These are phyloP conservation scores for Onygenales sp. DNA, from an alignment of 2,329 filamentous ascomycete genomes.

Conservation along the genomic window DNA sequence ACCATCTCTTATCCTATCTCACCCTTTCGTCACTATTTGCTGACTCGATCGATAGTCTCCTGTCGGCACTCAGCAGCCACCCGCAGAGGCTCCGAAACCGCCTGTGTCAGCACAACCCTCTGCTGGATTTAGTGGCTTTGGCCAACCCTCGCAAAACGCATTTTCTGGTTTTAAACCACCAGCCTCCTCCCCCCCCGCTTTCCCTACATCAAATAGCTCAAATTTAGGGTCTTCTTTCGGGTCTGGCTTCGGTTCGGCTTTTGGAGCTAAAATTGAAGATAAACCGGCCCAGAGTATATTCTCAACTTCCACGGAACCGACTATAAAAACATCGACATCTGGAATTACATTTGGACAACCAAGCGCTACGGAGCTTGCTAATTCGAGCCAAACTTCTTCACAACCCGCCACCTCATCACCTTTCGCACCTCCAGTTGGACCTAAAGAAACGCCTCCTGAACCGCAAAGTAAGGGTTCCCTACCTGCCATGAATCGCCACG, in stretches of 20 bases:
- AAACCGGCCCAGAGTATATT: background rate
- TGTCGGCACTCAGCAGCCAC: background rate
- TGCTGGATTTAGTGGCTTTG: background rate
- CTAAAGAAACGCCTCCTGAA: background rate
- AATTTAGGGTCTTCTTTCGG: background rate
- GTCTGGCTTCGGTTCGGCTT: background rate
- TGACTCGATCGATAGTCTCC: background rate
- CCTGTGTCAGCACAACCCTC: background rate
- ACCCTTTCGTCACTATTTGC: background rate
- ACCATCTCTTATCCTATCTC: background rate
- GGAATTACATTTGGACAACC: background rate
- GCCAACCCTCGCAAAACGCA: background rate
- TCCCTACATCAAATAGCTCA: conserved; percentile 3
- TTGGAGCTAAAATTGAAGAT: background rate
- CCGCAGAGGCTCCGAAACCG: background rate
- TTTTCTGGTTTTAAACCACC: background rate
- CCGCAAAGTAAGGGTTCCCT: too few species aligned
- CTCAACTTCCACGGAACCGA: background rate
- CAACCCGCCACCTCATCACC: background rate
- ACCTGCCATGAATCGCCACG: too few species aligned
- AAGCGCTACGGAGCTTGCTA: background rate
- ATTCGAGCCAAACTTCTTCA: background rate
- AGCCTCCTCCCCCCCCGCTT: background rate
- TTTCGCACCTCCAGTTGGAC: background rate
- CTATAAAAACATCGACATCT: background rate